Base-by-base conservation (phyloP, 495 filamentous ascomycete genomes). In the Penicillium mononematosum region DNA sequence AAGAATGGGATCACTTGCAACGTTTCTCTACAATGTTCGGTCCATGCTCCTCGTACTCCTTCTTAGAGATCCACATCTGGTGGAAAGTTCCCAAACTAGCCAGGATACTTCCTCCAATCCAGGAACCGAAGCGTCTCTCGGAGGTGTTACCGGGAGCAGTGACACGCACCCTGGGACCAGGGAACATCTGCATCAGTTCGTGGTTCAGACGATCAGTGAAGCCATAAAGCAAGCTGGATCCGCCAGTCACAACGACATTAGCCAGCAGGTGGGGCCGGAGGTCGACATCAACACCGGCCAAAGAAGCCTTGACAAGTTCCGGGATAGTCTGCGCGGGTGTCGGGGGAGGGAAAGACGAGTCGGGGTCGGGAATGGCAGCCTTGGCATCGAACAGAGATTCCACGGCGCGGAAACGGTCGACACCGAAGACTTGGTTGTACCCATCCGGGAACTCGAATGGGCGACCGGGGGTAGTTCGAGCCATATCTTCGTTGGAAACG, bases 41-140 rank as follows among this genome's bases (percentile, higher is more conserved):
- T 2, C 82, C 83, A 62, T 83, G 77, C 57, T 85, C 81, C 5
- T 85, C 83, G 56, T 82, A 83, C 55, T 83, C 81, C 63, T 85
- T 85, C 75, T 81, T 82, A 20, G 86, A 91, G 59, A 99, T 92
- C 94, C 94, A 99, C 89, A 98, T 89, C 73, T 97, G 93, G 77
- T 99, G 94, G 73, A 99, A 99, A n/a, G 91, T 96, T 9, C 95
- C 95, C 77, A 99, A 72, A 75, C 92, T 96, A 3, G 88, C 93
- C 64, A 98, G 76, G 61, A 99, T 97, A 76, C 92, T 96, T 14
- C 94, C 94, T 24, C 94, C 94, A 59, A 99, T 88, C 95, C 95
- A 99, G 29, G 87, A 86, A 12, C 89, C 92, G 71, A 93, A 98
- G 55, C 88, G 85, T 49, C 94, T 76, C 82, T 99, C 94, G 12